Conservation (phyloP, 78 protist genomes). For the Dictyostelium capitatum region DNA sequence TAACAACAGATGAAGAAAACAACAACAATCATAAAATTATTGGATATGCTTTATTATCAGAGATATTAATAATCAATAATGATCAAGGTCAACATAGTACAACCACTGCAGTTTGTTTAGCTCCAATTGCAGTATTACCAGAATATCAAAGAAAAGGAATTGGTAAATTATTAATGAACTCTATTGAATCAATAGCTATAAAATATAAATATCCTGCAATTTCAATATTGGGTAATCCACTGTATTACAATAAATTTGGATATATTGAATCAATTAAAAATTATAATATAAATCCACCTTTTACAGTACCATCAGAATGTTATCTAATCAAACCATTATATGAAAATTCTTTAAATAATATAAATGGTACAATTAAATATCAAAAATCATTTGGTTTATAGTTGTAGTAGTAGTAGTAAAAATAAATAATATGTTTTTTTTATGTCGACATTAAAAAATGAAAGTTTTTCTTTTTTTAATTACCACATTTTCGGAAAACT, state of each 20-base stretch:
- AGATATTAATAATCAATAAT: neutral
- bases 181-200: neutral
- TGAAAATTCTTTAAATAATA: neutral
- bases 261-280: neutral
- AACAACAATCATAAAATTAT: neutral
- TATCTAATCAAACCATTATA: neutral
- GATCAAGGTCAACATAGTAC: neutral
- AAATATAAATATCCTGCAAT: neutral
- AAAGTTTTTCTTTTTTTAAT: too few species aligned
- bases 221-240: neutral
- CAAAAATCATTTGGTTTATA: neutral
- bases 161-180: neutral
- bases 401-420: too few species aligned
- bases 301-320: neutral
- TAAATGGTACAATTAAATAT: neutral
- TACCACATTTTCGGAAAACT: too few species aligned
- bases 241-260: neutral
- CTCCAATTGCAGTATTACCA: conserved; percentile 2
- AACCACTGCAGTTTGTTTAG: neutral
- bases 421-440: too few species aligned
- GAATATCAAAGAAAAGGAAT: conserved; percentile 17
- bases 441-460: too few species aligned
- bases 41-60: neutral
- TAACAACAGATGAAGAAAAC: neutral
- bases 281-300: neutral